Conservation (phyloP, 495 filamentous ascomycete species). For the Annulohypoxylon bovei region DNA sequence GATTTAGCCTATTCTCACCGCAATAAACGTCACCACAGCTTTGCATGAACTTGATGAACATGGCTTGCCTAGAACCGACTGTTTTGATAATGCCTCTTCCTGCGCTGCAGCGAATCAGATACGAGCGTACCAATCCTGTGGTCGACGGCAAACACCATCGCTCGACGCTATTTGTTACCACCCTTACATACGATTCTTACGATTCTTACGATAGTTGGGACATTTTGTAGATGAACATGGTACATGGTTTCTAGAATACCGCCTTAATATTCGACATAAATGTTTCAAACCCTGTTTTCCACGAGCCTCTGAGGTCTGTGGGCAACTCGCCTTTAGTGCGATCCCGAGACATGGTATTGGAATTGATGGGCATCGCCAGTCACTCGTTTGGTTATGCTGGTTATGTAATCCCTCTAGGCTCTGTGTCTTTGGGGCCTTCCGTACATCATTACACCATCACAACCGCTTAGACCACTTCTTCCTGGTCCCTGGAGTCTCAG, state of each 20-base stretch:
- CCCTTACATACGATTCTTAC: slow-evolving; percentile 9
- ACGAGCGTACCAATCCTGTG: slow-evolving; percentile 16
- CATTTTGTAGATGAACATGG: neutral
- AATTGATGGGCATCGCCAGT: slow-evolving; percentile 25
- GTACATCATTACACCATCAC: neutral
- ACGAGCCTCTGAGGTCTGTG: slow-evolving; percentile 25
- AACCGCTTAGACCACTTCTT: slow-evolving; percentile 32
- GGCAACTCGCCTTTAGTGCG: slow-evolving; percentile 27
- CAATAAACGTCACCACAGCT: slow-evolving; percentile 34
- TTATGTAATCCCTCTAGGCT: slow-evolving; percentile 10
- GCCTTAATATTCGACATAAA: slow-evolving; percentile 28
- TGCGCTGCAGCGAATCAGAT: slow-evolving; percentile 23
- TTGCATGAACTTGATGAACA: slow-evolving; percentile 33
- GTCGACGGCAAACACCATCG: slow-evolving; percentile 18
- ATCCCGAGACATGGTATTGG: slow-evolving; percentile 43
- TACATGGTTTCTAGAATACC: slow-evolving; percentile 16
- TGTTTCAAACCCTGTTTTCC: slow-evolving; percentile 25
- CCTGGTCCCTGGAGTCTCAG: slow-evolving; percentile 29
- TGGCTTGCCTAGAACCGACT: slow-evolving; percentile 33
- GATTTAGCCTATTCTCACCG: slow-evolving; percentile 44
- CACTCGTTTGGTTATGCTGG: slow-evolving; percentile 7
- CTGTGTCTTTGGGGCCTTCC: neutral
- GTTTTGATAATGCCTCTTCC: slow-evolving; percentile 20
- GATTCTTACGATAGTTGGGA: neutral
- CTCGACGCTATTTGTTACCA: slow-evolving; percentile 1